Conservation (phyloP, 2,329 filamentous ascomycete genomes). For the Sphaceloma murrayae region DNA sequence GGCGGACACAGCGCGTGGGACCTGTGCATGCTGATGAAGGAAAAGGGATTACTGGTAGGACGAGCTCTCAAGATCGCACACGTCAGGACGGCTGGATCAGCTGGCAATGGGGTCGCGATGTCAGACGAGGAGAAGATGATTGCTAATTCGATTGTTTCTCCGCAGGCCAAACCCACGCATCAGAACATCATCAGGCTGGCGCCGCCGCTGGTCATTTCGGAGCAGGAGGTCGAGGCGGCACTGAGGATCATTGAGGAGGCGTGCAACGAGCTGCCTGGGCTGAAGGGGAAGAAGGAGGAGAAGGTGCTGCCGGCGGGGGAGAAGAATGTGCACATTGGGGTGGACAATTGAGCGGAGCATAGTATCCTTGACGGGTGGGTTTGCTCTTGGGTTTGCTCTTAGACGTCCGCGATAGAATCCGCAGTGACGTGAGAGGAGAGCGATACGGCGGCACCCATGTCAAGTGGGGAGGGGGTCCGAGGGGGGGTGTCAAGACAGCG, state of each 20-base stretch:
- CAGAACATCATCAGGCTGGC: constrained; percentile 97
- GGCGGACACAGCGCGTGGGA: constrained; percentile 89
- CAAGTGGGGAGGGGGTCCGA: no score
- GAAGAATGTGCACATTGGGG: constrained; percentile 51
- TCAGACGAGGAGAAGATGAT: constrained; percentile 63
- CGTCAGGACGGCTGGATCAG: constrained; percentile 48
- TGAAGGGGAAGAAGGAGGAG: constrained; percentile 49
- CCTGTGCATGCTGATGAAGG: constrained; percentile 87
- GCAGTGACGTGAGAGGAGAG: no score
- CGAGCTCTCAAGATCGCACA: constrained; percentile 35
- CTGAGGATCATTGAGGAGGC: constrained; percentile 72
- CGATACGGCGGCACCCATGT: no score
- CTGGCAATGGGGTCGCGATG: constrained; percentile 90
- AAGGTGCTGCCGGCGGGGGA: constrained; percentile 49
- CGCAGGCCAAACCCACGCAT: constrained; percentile 92
- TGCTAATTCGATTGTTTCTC: constrained; percentile 21
- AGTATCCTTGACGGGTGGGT: neutral
- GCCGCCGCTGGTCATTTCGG: constrained; percentile 89
- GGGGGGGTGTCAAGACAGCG: no score
- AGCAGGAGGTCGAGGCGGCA: constrained; percentile 71
- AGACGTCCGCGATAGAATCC: no score
- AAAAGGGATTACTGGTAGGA: constrained; percentile 77
- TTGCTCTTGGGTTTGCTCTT: neutral
- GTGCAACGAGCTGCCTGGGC: constrained; percentile 65
- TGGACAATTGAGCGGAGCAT: constrained; percentile 42